Base-by-base conservation (phyloP, 129 eudicot genomes). In the Calendula officinalis region DNA sequence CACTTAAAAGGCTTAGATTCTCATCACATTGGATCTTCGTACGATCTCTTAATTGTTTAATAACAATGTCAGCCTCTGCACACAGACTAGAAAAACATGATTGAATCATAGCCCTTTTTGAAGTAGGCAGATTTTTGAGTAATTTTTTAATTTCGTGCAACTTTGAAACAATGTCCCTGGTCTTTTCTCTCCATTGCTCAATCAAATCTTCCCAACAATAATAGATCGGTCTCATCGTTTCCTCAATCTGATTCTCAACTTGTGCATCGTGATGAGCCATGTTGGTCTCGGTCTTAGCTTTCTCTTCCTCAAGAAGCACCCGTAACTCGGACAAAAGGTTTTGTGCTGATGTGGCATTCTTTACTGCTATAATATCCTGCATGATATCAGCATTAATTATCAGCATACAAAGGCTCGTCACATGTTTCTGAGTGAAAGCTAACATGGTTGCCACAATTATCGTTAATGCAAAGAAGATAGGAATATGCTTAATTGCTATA, bases 1-100 rank as follows among this genome's bases (percentile, higher is more conserved):
- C 57, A 6, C n/a, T 51, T 22, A 3, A 22, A 22, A 4, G 10
- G 17, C 9, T 48, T 48, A 3, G 3, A 1, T 48, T 48, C 14
- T n/a, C 17, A 54, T 7, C 4, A 33, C 8, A 4, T 10, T 33
- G 16, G 14, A 30, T 54, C 39, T 54, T 54, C 39, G 30, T 54
- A 33, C 8, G 14, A n/a, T 56, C 10, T n/a, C 5, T 6, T 7
- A 34, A 11, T 34, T 36, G 8, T 12, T 37, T 35, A 7, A 33
- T n/a, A 4, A 56, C 5, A 35, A 5, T 11, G 27, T 35, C 34
- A 13, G 62, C 7, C 34, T 56, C 62, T 56, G 44, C 62, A 56
- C 62, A 56, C 16, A 56, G n/a, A 56, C 62, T 56, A 35, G 44
- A 34, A 56, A 56, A 56, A 13, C 36, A 6, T 33, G 44, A 9